Evolutionary conservation across 2,329 filamentous ascomycete species (phyloP).

Genomic region (Teratosphaeria zuluensis): DNA sequence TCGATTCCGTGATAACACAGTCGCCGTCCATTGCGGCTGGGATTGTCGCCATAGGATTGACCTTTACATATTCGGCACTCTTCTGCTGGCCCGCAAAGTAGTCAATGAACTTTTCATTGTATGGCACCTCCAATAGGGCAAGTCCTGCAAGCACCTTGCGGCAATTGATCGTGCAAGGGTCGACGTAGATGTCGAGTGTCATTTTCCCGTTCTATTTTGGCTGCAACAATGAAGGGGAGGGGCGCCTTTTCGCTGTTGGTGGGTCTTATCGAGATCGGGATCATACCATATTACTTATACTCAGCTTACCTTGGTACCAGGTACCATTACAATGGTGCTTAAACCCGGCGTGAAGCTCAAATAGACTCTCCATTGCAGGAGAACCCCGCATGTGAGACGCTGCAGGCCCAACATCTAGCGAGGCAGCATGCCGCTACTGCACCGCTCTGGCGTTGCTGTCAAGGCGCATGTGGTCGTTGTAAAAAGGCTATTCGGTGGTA

Average conservation of each 20-base stretch:
- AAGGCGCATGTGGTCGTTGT: neutral
- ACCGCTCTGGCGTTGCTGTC: neutral
- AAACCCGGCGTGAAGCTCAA: neutral
- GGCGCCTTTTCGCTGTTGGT: neutral
- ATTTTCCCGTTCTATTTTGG: neutral
- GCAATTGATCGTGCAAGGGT: slow-evolving; percentile 34
- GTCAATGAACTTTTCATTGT: slow-evolving; percentile 29
- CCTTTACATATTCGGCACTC: slow-evolving; percentile 23
- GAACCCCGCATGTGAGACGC: neutral
- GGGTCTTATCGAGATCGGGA: neutral
- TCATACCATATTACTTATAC: neutral
- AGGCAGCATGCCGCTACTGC: neutral
- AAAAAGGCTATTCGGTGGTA: neutral
- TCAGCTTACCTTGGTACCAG: neutral
- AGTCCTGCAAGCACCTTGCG: slow-evolving; percentile 34
- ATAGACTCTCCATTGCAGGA: neutral
- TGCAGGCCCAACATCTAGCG: neutral
- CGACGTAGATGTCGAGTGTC: slow-evolving; percentile 25
- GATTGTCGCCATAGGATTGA: slow-evolving; percentile 31
- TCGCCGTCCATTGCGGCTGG: slow-evolving; percentile 32
- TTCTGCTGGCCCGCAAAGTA: slow-evolving; percentile 35
- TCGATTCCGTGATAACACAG: slow-evolving; percentile 32
- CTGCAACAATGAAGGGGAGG: neutral
- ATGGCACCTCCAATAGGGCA: slow-evolving; percentile 27
- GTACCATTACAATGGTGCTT: neutral